Base-by-base conservation (phyloP, 2,329 filamentous ascomycete genomes). In the Phaeosphaeriaceae sp. region DNA sequence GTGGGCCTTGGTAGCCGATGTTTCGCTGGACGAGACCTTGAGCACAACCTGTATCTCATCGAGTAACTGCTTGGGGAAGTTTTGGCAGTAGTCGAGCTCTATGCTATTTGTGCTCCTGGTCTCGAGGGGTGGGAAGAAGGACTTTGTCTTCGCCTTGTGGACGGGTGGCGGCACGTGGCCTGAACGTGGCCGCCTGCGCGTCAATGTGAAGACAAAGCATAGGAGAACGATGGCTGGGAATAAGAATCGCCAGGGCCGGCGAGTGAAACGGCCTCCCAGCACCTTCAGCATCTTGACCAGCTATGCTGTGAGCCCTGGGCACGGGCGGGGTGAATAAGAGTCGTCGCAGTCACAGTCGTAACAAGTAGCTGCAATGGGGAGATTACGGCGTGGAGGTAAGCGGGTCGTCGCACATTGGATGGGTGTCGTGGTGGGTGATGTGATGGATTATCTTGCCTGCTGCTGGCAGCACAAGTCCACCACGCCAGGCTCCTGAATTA, bases 1-100 rank as follows among this genome's bases (percentile, higher is more conserved):
- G 44, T 83, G 81, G 3, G 79, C 75, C 21, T 77, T 70, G 43
- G 75, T 74, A 34, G 75, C 68, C 6, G 67, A 60, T 9, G 45
- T 45, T 43, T 81, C 79, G 48, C 74, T 75, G 44, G 77, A 74
- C 40, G 80, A 79, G 37, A 78, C 79, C 61, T 81, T 81, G 35
- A 83, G 64, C 4, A 81, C 74, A 1, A 79, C 71, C 59, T 79
- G 77, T 29, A 79, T 66, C 37, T 73, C 68, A 6, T 68, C 62
- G n/a, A 79, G 68, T 16, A 75, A 60, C 40, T 75, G 56, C 13
- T 61, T 61, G 17, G 77, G 75, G 54, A 76, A 76, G 54, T 66
- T 65, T 28, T 67, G 60, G 63, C 75, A 76, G 50, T 74, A 71
- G 47, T 75, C 70, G 46, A 69, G 58, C 52, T 70, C 63, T 42